Percentiles rank a stretch among this genome's conserved stretches.
These are phyloP conservation scores for Rhizopogon vesiculosus DNA, from an alignment of 768 basidiomycete species.

Conservation along the genomic window DNA sequence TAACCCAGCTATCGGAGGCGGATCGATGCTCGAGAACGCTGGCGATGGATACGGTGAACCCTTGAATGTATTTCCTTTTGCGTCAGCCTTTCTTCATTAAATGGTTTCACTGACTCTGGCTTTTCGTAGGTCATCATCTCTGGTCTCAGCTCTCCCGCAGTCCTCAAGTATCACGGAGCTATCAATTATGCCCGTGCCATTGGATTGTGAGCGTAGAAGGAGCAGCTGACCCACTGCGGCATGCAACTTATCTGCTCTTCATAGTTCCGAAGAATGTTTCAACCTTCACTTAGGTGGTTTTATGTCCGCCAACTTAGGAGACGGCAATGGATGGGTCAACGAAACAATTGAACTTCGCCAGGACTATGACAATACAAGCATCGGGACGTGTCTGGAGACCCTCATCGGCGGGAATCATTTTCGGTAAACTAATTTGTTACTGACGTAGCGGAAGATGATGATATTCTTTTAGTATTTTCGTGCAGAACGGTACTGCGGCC, in stretches of 20 bases:
- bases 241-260: slow-evolving; percentile 5
- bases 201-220: slow-evolving; percentile 46
- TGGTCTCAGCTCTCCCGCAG: slow-evolving; percentile 49
- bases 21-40: slow-evolving; percentile 39
- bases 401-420: slow-evolving; percentile 46
- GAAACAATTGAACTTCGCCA: slow-evolving; percentile 41
- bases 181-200: slow-evolving; percentile 57
- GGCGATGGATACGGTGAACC: slow-evolving; percentile 36
- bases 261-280: slow-evolving; percentile 36
- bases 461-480: slow-evolving; percentile 36
- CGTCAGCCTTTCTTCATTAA: neutral
- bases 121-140: slow-evolving; percentile 57
- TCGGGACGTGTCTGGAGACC: slow-evolving; percentile 44
- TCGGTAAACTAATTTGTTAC: slow-evolving; percentile 23
- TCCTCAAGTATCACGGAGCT: slow-evolving; percentile 53
- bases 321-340: slow-evolving; percentile 39
- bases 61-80: slow-evolving; percentile 32
- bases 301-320: slow-evolving; percentile 43
- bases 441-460: neutral
- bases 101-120: neutral
- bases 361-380: slow-evolving; percentile 30
- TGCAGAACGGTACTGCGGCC: slow-evolving; percentile 54
- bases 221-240: neutral
- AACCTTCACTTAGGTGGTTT: slow-evolving; percentile 29
- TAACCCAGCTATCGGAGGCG: slow-evolving; percentile 31